These are phyloP conservation scores for Leccinum longicurvipes DNA, from an alignment of 768 basidiomycete species.

Conservation along the genomic window DNA sequence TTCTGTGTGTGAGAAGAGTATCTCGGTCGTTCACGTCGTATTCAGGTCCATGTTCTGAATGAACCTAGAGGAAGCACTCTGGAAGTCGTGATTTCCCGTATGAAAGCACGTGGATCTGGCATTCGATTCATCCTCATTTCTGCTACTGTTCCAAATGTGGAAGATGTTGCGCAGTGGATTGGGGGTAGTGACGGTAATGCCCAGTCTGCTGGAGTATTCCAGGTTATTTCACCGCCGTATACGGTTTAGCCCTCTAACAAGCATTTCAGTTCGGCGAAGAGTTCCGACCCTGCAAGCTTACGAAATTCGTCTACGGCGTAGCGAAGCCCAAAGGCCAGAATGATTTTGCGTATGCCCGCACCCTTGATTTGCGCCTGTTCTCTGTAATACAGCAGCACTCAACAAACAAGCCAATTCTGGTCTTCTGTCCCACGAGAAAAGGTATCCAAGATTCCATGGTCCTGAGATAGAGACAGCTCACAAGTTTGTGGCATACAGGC, in stretches of 20 bases:
- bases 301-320: slow-evolving; percentile 69
- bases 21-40: background rate
- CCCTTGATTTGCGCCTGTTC: slow-evolving; percentile 73
- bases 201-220: slow-evolving; percentile 58
- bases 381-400: slow-evolving; percentile 69
- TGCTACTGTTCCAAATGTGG: slow-evolving; percentile 91
- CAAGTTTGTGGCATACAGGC: slow-evolving; percentile 33
- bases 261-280: slow-evolving; percentile 81
- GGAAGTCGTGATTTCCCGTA: slow-evolving; percentile 92
- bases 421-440: slow-evolving; percentile 90
- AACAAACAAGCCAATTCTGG: slow-evolving; percentile 75
- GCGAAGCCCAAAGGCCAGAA: slow-evolving; percentile 61
- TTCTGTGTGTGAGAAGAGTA: background rate
- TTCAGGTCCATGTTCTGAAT: slow-evolving; percentile 86
- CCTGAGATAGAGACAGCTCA: background rate
- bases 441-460: slow-evolving; percentile 39
- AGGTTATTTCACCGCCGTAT: slow-evolving; percentile 41
- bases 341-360: slow-evolving; percentile 72
- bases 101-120: slow-evolving; percentile 69
- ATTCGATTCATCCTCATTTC: slow-evolving; percentile 89
- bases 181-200: slow-evolving; percentile 39
- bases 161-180: slow-evolving; percentile 89
- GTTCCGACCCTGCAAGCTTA: slow-evolving; percentile 82
- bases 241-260: background rate
- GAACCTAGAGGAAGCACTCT: slow-evolving; percentile 89